Conservation (phyloP, 2,329 filamentous ascomycete genomes). For the Alternaria ventricosa region DNA sequence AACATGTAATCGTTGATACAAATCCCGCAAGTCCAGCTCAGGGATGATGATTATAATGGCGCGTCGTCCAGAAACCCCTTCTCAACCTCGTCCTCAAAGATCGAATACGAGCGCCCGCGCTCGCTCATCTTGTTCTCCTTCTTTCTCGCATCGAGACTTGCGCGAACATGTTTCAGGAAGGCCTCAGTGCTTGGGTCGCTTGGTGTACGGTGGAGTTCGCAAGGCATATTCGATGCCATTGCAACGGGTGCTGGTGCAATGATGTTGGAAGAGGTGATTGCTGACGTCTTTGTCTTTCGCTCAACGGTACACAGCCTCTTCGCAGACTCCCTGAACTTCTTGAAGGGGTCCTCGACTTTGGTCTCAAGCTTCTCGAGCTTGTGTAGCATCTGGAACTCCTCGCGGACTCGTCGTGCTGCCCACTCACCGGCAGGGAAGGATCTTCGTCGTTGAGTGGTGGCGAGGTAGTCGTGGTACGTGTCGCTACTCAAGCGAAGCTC, state of each 20-base stretch:
- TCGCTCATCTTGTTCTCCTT: slow-evolving; percentile 1
- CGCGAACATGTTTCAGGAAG: slow-evolving; percentile 21
- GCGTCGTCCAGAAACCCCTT: slow-evolving; percentile 17
- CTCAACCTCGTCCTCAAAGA: slow-evolving; percentile 19
- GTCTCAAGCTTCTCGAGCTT: slow-evolving; percentile 2
- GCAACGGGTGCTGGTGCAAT: not conserved
- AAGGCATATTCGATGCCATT: not conserved
- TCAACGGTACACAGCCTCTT: slow-evolving; percentile 3
- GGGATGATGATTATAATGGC: slow-evolving; percentile 6
- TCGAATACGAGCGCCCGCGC: slow-evolving; percentile 5
- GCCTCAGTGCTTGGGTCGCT: slow-evolving; percentile 7
- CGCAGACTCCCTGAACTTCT: not conserved
- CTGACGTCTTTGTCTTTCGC: not conserved
- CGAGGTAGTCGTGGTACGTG: slow-evolving; percentile 14
- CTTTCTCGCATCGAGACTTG: slow-evolving; percentile 19
- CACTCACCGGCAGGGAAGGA: slow-evolving; percentile 13
- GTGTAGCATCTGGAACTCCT: slow-evolving; percentile 6
- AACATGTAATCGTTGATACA: not conserved
- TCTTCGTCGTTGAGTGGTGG: slow-evolving; percentile 10
- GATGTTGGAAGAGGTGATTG: not conserved
- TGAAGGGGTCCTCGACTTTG: not conserved
- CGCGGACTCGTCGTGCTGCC: not conserved
- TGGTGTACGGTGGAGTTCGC: slow-evolving; percentile 5
- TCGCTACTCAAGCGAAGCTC: slow-evolving; percentile 4
- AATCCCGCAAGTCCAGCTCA: not conserved